These are phyloP conservation scores for Coemansia sp. DNA, from an alignment of 192 early-diverging fungal species.

Conservation along the genomic window DNA sequence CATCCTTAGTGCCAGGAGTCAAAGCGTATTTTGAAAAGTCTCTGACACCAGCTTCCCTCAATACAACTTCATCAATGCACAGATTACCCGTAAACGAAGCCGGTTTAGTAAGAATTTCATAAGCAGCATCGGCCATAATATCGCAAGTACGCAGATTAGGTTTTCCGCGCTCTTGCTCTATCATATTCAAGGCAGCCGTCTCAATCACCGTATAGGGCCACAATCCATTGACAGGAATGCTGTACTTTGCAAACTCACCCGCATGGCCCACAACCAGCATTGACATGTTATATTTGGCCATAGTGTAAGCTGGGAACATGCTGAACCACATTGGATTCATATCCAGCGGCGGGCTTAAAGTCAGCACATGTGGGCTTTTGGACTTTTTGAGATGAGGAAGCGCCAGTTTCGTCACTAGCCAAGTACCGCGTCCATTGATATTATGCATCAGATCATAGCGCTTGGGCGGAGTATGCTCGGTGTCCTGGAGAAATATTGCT, in stretches of 20 bases:
- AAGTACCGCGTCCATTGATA: constrained; percentile 80
- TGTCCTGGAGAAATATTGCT: constrained; percentile 69
- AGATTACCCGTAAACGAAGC: constrained; percentile 67
- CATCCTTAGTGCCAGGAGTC: constrained; percentile 53
- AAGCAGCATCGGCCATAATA: constrained; percentile 79
- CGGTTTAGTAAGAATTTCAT: constrained; percentile 59
- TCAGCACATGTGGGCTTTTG: constrained; percentile 73
- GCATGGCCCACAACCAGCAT: constrained; percentile 72
- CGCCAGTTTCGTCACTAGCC: constrained; percentile 69
- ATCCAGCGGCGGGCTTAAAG: constrained; percentile 67
- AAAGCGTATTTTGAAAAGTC: constrained; percentile 67
- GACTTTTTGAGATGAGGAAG: constrained; percentile 69
- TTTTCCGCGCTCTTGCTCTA: constrained; percentile 2
- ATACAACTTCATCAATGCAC: constrained; percentile 71
- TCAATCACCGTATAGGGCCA: constrained; percentile 79
- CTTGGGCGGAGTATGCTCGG: constrained; percentile 57
- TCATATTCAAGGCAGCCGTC: constrained; percentile 60
- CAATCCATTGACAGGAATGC: constrained; percentile 73
- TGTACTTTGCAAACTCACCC: constrained; percentile 65
- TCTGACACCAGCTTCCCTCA: constrained; percentile 67
- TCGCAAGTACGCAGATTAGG: constrained; percentile 43
- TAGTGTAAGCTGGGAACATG: constrained; percentile 64
- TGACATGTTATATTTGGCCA: constrained; percentile 76
- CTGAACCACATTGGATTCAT: constrained; percentile 58
- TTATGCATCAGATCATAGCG: constrained; percentile 75